phyloP scores from a whole-genome alignment of 1,139 yeast species.

The Yamadazyma friedrichii region DNA sequence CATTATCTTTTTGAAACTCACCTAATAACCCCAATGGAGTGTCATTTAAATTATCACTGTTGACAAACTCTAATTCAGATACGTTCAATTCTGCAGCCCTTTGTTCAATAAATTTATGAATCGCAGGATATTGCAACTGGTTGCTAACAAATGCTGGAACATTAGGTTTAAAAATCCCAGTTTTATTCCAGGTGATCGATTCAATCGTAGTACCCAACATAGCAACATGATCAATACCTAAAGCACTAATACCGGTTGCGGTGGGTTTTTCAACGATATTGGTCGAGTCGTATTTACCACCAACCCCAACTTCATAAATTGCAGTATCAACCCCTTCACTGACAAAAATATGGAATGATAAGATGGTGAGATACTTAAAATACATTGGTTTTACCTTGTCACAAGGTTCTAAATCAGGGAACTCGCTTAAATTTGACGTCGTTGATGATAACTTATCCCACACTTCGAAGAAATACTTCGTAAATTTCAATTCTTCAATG shows the following conservation, averaged over 20 bases:
- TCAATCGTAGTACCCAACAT: constrained; percentile 87
- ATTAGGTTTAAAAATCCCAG: constrained; percentile 80
- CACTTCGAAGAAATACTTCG: constrained; percentile 88
- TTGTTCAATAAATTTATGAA: constrained; percentile 50
- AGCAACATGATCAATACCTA: constrained; percentile 91
- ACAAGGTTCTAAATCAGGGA: constrained; percentile 69
- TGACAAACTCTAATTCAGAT: constrained; percentile 52
- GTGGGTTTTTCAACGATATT: constrained; percentile 79
- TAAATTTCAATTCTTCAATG: constrained; percentile 72
- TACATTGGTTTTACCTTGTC: constrained; percentile 83
- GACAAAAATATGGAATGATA: constrained; percentile 88
- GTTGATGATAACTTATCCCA: constrained; percentile 78
- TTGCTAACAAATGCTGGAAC: constrained; percentile 66
- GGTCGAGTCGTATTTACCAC: constrained; percentile 96
- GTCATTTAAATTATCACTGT: constrained; percentile 22
- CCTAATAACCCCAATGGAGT: constrained; percentile 79
- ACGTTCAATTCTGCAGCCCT: constrained; percentile 67
- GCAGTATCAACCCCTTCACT: constrained; percentile 90
- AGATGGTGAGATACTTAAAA: constrained; percentile 82
- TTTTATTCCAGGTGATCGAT: constrained; percentile 94
- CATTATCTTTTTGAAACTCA: constrained; percentile 80
- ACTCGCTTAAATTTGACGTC: constrained; percentile 50
- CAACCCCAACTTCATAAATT: constrained; percentile 96
- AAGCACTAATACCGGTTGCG: constrained; percentile 79
- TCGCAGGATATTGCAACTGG: constrained; percentile 53